Percentiles rank a stretch among this genome's conserved stretches.
Conservation (phyloP, 768 basidiomycete genomes). For the Rhizopogon vinicolor region DNA sequence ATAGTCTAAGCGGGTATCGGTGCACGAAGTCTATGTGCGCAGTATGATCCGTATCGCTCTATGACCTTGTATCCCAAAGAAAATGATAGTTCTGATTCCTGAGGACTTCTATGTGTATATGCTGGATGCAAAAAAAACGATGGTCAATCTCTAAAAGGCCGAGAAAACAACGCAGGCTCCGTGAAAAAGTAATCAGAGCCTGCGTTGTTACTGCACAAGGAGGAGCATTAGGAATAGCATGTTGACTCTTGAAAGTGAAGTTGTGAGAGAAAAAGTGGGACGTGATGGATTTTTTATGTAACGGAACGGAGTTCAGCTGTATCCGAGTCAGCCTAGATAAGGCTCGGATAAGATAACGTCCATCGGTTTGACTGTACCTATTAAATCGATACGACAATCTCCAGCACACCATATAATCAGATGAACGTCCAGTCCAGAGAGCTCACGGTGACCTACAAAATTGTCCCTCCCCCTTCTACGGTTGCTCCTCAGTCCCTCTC, state of each 20-base stretch:
- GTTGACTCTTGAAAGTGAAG: conserved; percentile 1
- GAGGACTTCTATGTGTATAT: conserved; percentile 3
- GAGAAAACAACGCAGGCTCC: conserved; percentile 16
- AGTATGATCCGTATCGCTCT: background rate
- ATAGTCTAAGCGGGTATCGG: conserved; percentile 5
- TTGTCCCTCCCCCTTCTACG: conserved; percentile 17
- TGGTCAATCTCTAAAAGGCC: background rate
- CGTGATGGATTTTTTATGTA: conserved; percentile 2
- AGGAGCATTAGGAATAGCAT: conserved; percentile 39
- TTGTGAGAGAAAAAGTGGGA: background rate
- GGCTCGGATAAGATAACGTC: conserved; percentile 12
- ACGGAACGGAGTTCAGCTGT: conserved; percentile 11
- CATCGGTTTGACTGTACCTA: no score
- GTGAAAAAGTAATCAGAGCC: conserved; percentile 23
- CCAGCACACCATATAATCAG: conserved; percentile 11
- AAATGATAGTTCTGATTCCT: background rate
- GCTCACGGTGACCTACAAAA: conserved; percentile 16
- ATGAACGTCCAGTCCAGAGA: background rate
- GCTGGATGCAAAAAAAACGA: background rate
- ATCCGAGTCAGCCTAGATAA: no score
- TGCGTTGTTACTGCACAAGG: conserved; percentile 49
- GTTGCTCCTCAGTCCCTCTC: conserved; percentile 16
- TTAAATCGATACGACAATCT: background rate
- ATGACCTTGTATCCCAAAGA: background rate
- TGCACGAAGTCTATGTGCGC: conserved; percentile 10